Conservation (phyloP, 352 stramenopile species). For the Lagenidium giganteum region DNA sequence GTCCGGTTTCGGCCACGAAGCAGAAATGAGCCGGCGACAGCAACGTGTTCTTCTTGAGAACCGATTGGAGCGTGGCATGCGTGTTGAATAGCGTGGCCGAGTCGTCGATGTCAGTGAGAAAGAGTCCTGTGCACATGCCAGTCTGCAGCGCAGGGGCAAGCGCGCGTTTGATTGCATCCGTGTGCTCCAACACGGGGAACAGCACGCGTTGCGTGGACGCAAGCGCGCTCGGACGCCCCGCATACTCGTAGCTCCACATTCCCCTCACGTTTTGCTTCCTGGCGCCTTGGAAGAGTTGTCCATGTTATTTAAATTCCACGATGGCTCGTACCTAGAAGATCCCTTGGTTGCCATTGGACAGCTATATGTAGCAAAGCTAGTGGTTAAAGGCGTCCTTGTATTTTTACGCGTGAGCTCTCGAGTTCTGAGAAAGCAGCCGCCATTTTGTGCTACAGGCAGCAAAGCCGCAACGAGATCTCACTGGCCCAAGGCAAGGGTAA, state of each 20-base stretch:
- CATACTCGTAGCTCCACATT: conserved; percentile 53
- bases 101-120: conserved; percentile 28
- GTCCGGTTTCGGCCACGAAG: conserved; percentile 19
- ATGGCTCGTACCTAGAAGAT: too few species aligned
- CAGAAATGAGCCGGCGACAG: conserved; percentile 24
- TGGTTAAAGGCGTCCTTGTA: too few species aligned
- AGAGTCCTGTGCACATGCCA: conserved; percentile 32
- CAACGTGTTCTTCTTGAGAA: conserved; percentile 20
- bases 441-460: too few species aligned
- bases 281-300: too few species aligned
- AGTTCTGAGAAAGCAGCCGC: too few species aligned
- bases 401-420: too few species aligned
- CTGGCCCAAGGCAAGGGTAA: too few species aligned
- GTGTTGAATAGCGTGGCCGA: conserved; percentile 19
- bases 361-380: too few species aligned
- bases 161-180: conserved; percentile 15
- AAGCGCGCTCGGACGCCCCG: conserved; percentile 27
- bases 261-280: background rate
- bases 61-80: conserved; percentile 17
- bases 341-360: too few species aligned
- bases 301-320: too few species aligned
- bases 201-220: conserved; percentile 36
- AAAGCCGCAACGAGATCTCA: too few species aligned
- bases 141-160: conserved; percentile 23
- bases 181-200: conserved; percentile 29